Conservation (phyloP, 2,329 filamentous ascomycete species). For the Penicillium sp. region DNA sequence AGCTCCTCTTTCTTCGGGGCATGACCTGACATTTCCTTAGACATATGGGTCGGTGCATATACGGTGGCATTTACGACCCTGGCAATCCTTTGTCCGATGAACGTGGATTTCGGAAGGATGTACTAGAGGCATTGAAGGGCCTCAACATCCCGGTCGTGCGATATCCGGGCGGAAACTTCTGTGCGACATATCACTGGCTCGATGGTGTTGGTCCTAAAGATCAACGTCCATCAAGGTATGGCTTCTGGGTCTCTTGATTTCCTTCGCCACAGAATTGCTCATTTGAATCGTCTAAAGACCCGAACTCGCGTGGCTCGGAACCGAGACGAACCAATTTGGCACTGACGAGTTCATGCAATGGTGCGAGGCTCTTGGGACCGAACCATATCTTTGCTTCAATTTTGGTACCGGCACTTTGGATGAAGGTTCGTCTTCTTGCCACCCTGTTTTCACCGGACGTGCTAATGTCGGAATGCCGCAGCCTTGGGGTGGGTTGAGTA, state of each 20-base stretch:
- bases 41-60: conserved; percentile 87
- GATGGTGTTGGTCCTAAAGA: conserved; percentile 74
- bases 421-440: conserved; percentile 43
- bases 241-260: not conserved
- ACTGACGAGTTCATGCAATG: conserved; percentile 84
- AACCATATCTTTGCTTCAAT: conserved; percentile 77
- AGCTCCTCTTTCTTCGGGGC: not conserved
- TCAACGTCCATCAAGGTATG: conserved; percentile 56
- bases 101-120: conserved; percentile 74
- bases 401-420: conserved; percentile 68
- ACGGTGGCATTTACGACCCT: conserved; percentile 80
- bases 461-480: conserved; percentile 22
- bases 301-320: conserved; percentile 74
- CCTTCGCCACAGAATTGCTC: not conserved
- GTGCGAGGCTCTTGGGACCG: conserved; percentile 68
- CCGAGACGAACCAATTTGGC: conserved; percentile 74
- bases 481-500: conserved; percentile 78
- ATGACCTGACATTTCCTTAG: conserved; percentile 42
- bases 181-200: conserved; percentile 80
- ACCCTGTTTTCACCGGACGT: not conserved
- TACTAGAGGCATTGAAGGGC: conserved; percentile 68
- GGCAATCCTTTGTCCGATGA: conserved; percentile 68
- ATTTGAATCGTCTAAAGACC: conserved; percentile 45
- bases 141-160: conserved; percentile 72
- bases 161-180: conserved; percentile 81